Base-by-base conservation (phyloP, 2,329 filamentous ascomycete species). In the Ciborinia camelliae region DNA sequence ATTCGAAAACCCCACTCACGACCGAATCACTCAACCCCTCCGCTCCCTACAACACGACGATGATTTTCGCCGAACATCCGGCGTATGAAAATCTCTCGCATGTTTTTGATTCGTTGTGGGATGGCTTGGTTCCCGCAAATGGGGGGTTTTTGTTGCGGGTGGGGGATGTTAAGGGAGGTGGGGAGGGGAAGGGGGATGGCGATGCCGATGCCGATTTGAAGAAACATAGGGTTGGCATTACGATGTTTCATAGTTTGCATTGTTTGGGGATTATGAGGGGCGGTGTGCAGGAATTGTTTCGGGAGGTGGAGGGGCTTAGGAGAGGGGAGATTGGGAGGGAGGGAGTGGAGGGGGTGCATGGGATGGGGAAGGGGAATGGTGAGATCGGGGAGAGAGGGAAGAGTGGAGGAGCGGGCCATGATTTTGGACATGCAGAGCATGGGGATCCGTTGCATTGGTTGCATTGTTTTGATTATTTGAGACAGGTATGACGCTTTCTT, bases 391-490 rank as follows among this genome's bases (percentile, higher is more conserved):
- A 18, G 12, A 32, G 12, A 6, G 18, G 10, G 32, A 30, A 47
- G 8, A 37, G 30, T 14, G 35, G 47, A 20, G 41, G 61, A n/a
- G 41, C 15, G 9, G 28, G 23, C 4, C 26, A 63, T 50, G 7
- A 58, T 50, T 45, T 57, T 48, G 62, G 41, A n/a, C 62, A 63
- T 32, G 28, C 15, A 20, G 47, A 59, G 14, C 55, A 59, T 47
- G 55, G 48, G 26, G 43, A 63, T 58, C 53, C 62, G 43, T 12
- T 45, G 37, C 62, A 64, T 61, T 60, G 54, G 62, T 47, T 64
- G 18, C 62, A 64, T 55, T 64, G 62, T 37, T 64, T 64, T 60
- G 62, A 64, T 37, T 64, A 64, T 61, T 45, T 64, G 37, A 60
- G 62, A 64, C 62, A 64, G 62, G 62, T 64, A 53, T 43, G 62